Evolutionary conservation across 768 basidiomycete species (phyloP).

Genomic region (Suillus ampliporus): DNA sequence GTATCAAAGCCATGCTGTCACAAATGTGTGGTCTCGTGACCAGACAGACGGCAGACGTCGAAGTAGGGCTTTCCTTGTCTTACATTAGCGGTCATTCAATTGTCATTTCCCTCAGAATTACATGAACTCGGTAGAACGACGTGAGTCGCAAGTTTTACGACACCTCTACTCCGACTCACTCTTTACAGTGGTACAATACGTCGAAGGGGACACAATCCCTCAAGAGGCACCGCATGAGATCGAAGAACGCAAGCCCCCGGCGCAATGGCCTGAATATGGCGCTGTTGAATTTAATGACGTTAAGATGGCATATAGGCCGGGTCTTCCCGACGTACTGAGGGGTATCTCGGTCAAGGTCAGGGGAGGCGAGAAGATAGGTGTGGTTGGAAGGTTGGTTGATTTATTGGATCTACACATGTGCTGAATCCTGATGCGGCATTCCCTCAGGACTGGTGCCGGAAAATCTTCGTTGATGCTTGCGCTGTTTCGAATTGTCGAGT

Average conservation of each 20-base stretch:
- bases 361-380: slow-evolving; percentile 77
- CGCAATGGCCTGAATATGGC: slow-evolving; percentile 68
- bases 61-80: slow-evolving; percentile 42
- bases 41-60: slow-evolving; percentile 67
- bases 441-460: slow-evolving; percentile 55
- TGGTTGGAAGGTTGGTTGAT: slow-evolving; percentile 59
- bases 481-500: slow-evolving; percentile 21
- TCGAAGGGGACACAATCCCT: slow-evolving; percentile 50
- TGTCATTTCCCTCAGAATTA: slow-evolving; percentile 49
- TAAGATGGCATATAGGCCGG: slow-evolving; percentile 68
- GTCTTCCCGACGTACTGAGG: slow-evolving; percentile 72
- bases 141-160: slow-evolving; percentile 30
- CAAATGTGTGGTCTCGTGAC: slow-evolving; percentile 60
- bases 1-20: slow-evolving; percentile 50
- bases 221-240: slow-evolving; percentile 73
- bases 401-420: slow-evolving; percentile 1
- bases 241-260: slow-evolving; percentile 55
- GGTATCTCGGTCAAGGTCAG: slow-evolving; percentile 64
- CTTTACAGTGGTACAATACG: slow-evolving; percentile 57
- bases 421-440: not conserved
- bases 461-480: slow-evolving; percentile 68
- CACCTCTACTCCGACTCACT: not conserved
- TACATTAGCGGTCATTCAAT: not conserved
- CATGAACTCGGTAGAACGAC: slow-evolving; percentile 69
- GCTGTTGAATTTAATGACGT: slow-evolving; percentile 65